phyloP scores from a whole-genome alignment of 2,329 filamentous ascomycete species.

The Cercospora zeina region DNA sequence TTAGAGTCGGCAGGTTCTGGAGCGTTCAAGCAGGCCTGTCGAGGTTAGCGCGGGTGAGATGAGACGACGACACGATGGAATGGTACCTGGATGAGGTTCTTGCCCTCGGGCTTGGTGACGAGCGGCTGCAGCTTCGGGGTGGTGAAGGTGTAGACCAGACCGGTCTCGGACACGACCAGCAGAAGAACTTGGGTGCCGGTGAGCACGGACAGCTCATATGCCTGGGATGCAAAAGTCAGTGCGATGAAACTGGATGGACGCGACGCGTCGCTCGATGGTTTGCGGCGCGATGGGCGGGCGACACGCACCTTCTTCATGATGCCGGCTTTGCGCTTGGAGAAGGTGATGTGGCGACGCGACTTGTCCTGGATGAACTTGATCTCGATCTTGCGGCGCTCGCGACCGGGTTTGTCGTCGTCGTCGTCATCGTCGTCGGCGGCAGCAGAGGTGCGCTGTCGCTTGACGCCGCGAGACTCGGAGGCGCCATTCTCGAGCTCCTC shows the following conservation, averaged over 20 bases:
- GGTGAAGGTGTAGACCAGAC: constrained; percentile 96
- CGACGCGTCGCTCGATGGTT: constrained; percentile 21
- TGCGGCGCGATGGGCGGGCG: not conserved
- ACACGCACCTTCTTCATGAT: constrained; percentile 97
- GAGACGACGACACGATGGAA: constrained; percentile 19
- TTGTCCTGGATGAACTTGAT: constrained; percentile 99
- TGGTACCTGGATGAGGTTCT: constrained; percentile 93
- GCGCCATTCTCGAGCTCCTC: constrained; percentile 68
- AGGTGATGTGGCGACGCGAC: constrained; percentile 98
- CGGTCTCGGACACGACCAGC: constrained; percentile 94
- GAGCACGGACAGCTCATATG: constrained; percentile 94
- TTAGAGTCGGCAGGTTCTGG: constrained; percentile 82
- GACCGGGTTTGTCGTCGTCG: constrained; percentile 95
- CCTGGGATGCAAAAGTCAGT: constrained; percentile 56
- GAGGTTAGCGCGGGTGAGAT: not conserved
- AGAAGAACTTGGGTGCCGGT: constrained; percentile 97
- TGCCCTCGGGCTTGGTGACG: constrained; percentile 97
- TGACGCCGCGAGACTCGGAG: constrained; percentile 73
- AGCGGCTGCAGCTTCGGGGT: constrained; percentile 97
- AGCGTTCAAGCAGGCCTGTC: constrained; percentile 92
- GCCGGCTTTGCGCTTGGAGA: constrained; percentile 98
- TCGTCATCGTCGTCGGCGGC: constrained; percentile 84
- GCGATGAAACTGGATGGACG: constrained; percentile 15
- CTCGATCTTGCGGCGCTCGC: constrained; percentile 98
- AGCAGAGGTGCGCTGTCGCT: constrained; percentile 74